Base-by-base conservation (phyloP, 2,329 filamentous ascomycete species). In the Rhinocladiella mackenziei region DNA sequence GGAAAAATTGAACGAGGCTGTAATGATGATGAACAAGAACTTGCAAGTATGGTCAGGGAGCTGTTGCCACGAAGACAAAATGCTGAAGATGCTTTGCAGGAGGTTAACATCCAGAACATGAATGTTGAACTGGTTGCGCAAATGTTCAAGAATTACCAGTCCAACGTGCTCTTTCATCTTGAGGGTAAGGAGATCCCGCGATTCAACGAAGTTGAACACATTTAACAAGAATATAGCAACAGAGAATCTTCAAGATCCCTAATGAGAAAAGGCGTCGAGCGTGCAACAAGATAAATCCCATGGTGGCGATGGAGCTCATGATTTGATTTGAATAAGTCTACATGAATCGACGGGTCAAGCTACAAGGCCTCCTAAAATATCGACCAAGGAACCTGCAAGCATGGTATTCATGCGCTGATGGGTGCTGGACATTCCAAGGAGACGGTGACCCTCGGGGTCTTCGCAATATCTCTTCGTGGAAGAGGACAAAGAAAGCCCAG, bases 101-200 rank as follows among this genome's bases (percentile, higher is more conserved):
- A 97, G 56, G 96, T 97, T 75, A 97, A 97, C 62, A 83, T 96
- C 43, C 86, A 95, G 60, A 98, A 97, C 65, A 96, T 97, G 89
- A 94, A 98, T 62, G 88, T 96, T 25, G 92, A 97, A 69, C 77
- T 97, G 2, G 92, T 97, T 4, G 89, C 91, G 1, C 91, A 97
- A 63, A 98, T 98, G 92, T 98, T 97, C 75, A 96, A 97, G 72
- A 98, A 97, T 69, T 98, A 98, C 65, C 89, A 96, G 65, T 95
- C 89, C 8, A 98, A 97, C 59, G 91, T 97, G 10, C 72, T 97
- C 4, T 97, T 98, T 65, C 92, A 98, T 60, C 76, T 98, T 4
- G 92, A 97, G 81, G 92, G 92, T 94, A 73, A 55, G 64, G 30
- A 14, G 37, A 11, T 37, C 13, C 32, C 15, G 13, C 28, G 14